Evolutionary conservation across 2,329 filamentous ascomycete species (phyloP).

Genomic region (Lachnum nothofagi): DNA sequence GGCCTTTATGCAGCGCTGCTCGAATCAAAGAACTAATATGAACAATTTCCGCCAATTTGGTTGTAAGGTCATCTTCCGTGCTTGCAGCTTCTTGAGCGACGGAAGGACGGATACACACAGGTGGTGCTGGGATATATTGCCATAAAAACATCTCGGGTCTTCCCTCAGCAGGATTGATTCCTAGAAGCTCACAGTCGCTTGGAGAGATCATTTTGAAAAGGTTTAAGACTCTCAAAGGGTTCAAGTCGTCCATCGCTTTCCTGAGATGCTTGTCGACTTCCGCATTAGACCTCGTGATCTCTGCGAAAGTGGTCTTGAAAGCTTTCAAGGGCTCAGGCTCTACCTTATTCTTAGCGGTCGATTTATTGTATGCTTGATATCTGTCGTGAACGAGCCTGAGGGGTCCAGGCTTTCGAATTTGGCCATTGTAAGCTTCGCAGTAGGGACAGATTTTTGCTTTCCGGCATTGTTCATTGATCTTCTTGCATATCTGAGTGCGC

Average conservation of each 20-base stretch:
- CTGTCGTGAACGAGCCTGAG: slow-evolving; percentile 94
- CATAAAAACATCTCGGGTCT: slow-evolving; percentile 96
- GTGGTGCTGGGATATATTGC: slow-evolving; percentile 91
- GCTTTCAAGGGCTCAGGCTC: slow-evolving; percentile 74
- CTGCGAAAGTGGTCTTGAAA: slow-evolving; percentile 80
- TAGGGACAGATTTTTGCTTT: slow-evolving; percentile 79
- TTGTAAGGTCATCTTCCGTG: slow-evolving; percentile 93
- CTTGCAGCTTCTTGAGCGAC: slow-evolving; percentile 89
- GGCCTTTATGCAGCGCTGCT: slow-evolving; percentile 75
- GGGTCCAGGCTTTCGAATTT: slow-evolving; percentile 86
- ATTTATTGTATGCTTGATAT: slow-evolving; percentile 81
- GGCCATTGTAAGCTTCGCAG: slow-evolving; percentile 79
- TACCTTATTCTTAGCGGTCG: slow-evolving; percentile 78
- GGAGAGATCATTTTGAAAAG: slow-evolving; percentile 84
- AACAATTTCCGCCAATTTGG: slow-evolving; percentile 94
- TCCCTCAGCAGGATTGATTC: slow-evolving; percentile 78
- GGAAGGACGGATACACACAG: slow-evolving; percentile 88
- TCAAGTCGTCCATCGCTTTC: slow-evolving; percentile 91
- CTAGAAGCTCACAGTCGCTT: slow-evolving; percentile 84
- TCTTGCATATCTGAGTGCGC: slow-evolving; percentile 77
- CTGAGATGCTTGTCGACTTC: slow-evolving; percentile 88
- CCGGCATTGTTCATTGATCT: slow-evolving; percentile 81
- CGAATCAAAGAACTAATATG: slow-evolving; percentile 85
- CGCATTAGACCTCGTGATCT: slow-evolving; percentile 69
- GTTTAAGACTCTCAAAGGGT: slow-evolving; percentile 81